Percentiles rank a stretch among this genome's conserved stretches.
Conservation (phyloP, 148 eudicot genomes). For the Gaultheria prostrata region DNA sequence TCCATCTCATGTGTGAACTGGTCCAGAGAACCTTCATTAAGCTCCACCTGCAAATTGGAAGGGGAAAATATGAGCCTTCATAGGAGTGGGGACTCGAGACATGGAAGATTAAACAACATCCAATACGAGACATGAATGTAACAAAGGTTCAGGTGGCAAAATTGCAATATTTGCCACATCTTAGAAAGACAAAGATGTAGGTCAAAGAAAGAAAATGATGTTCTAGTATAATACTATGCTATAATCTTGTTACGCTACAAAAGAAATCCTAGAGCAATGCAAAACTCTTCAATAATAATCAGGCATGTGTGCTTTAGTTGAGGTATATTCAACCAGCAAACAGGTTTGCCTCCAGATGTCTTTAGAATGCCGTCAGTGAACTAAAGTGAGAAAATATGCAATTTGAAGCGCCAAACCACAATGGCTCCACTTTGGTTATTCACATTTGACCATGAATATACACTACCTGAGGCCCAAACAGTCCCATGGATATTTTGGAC, state of each 20-base stretch:
- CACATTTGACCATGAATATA: background rate
- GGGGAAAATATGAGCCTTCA: background rate
- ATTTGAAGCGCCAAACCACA: background rate
- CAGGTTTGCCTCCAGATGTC: background rate
- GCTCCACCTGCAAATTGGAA: slow-evolving; percentile 65
- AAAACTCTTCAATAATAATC: background rate
- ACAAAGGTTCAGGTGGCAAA: background rate
- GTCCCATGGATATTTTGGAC: background rate
- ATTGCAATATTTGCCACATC: background rate
- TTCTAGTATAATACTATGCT: background rate
- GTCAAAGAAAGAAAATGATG: background rate
- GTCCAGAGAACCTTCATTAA: slow-evolving; percentile 84
- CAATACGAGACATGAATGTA: background rate
- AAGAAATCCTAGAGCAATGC: background rate
- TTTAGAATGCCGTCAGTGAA: background rate
- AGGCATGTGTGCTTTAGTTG: background rate
- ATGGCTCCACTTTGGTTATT: background rate
- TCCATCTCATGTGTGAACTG: slow-evolving; percentile 98
- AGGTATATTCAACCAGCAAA: background rate
- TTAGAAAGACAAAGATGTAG: background rate
- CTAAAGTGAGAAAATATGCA: background rate
- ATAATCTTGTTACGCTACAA: no score
- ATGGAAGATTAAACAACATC: background rate
- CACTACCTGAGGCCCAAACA: background rate
- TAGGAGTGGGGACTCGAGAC: background rate